Percentiles rank a stretch among this genome's conserved stretches.
These are phyloP conservation scores for Atkinsonella hypoxylon DNA, from an alignment of 2,329 filamentous ascomycete genomes.

Conservation along the genomic window DNA sequence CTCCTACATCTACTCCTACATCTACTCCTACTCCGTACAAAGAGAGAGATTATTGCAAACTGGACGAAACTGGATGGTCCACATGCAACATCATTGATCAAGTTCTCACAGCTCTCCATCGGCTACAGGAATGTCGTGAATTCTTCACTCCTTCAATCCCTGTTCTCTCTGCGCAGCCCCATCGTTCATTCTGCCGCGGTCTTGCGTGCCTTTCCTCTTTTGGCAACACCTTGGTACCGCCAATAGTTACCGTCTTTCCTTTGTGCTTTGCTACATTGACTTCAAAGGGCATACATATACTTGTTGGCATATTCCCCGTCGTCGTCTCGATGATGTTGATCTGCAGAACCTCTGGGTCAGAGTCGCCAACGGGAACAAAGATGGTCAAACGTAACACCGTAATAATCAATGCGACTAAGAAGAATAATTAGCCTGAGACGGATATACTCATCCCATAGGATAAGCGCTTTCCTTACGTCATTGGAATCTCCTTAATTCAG, in stretches of 20 bases:
- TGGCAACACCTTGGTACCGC: conserved; percentile 29
- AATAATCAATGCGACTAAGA: conserved; percentile 11
- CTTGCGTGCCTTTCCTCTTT: conserved; percentile 6
- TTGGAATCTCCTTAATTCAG: not conserved
- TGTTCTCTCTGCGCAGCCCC: too few relatives aligned
- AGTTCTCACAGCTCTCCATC: too few relatives aligned
- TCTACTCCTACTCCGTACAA: too few relatives aligned
- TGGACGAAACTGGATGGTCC: too few relatives aligned
- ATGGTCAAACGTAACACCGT: conserved; percentile 30
- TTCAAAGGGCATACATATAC: conserved; percentile 18
- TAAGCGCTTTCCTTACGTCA: not conserved
- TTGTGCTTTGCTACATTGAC: conserved; percentile 24
- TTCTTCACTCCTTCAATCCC: too few relatives aligned
- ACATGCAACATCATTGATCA: too few relatives aligned
- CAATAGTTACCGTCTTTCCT: conserved; percentile 27
- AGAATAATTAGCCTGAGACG: too few relatives aligned
- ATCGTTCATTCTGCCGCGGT: too few relatives aligned
- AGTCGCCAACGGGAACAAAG: conserved; percentile 22
- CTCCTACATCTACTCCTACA: too few relatives aligned
- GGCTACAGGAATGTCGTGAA: too few relatives aligned
- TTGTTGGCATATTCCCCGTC: conserved; percentile 21
- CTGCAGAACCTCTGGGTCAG: conserved; percentile 27
- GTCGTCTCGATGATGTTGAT: conserved; percentile 28
- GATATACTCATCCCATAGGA: not conserved
- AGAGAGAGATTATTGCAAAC: too few relatives aligned